These are phyloP conservation scores for Graphiopsis chlorocephala DNA, from an alignment of 2,329 filamentous ascomycete genomes.

Conservation along the genomic window DNA sequence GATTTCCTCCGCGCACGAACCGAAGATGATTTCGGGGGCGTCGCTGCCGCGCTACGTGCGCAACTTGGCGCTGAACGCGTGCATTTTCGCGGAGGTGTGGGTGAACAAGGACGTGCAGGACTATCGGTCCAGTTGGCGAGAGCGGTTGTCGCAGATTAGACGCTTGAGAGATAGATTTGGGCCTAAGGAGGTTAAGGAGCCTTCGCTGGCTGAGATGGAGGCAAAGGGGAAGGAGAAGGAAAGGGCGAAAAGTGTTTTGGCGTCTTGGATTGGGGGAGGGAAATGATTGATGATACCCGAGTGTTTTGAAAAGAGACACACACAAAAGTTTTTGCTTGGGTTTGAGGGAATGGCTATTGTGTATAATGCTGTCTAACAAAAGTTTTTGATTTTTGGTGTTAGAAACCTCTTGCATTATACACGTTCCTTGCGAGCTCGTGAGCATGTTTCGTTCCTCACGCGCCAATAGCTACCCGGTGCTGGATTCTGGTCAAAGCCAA, in stretches of 20 bases:
- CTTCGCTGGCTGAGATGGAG: background rate
- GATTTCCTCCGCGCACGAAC: constrained; percentile 83
- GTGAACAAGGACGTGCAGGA: constrained; percentile 64
- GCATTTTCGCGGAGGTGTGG: constrained; percentile 93
- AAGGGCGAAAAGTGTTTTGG: constrained; percentile 14
- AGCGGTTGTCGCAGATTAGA: constrained; percentile 79
- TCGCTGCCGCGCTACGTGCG: constrained; percentile 83
- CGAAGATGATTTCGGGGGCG: constrained; percentile 81
- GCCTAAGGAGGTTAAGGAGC: background rate
- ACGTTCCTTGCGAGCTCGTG: background rate
- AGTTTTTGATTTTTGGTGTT: background rate
- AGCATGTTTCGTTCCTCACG: background rate
- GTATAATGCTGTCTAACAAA: background rate
- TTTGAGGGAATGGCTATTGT: background rate
- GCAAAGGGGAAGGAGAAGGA: constrained; percentile 16
- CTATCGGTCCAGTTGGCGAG: constrained; percentile 85
- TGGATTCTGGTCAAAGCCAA: background rate
- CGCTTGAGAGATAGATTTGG: constrained; percentile 65
- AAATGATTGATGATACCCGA: constrained; percentile 18
- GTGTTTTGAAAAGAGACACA: background rate
- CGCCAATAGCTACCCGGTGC: background rate
- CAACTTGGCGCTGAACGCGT: constrained; percentile 86
- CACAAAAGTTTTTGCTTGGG: constrained; percentile 12
- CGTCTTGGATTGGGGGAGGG: constrained; percentile 16
- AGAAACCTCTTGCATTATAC: background rate